Base-by-base conservation (phyloP, 495 filamentous ascomycete genomes). In the Choiromyces venosus region DNA sequence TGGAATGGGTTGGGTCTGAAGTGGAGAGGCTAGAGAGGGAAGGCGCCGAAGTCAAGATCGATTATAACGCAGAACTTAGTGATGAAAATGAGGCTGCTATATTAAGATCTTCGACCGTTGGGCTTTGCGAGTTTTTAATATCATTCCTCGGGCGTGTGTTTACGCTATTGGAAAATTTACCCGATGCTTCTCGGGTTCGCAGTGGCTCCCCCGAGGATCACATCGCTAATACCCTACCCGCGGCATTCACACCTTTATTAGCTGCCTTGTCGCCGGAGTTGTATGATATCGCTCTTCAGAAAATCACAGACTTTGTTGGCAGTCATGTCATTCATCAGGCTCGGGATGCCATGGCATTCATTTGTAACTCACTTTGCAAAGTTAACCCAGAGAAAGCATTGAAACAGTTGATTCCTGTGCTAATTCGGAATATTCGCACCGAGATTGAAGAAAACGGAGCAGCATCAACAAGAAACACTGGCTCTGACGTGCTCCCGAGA, bases 361-460 rank as follows among this genome's bases (percentile, higher is more conserved):
- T 97, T 61, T 96, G 93, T 86, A 98, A 97, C 81, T 90, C 91
- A 0, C 85, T 98, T 29, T 96, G 94, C 87, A 98, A 98, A 83
- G 90, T 94, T 76, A 92, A 94, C 76, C 95, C 95, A 0, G 89
- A 93, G 79, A 97, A 97, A 84, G 91, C 93, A 4, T 86, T 99
- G 44, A 95, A 93, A 79, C 88, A 91, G 33, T 90, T 99, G 71
- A 87, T 98, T 37, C 95, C 95, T 0, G 91, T 96, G 83, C 84
- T 99, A 72, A 90, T 94, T 56, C 88, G 91, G 80, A 93, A 92
- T 40, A 99, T 99, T 75, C 91, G 93, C 66, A 96, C 92, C 69
- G 95, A 99, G 80, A 98, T 99, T 75, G 93, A 96, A 78, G 92
- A 97, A 80, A 98, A 97, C 78, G 92, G 93, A n/a, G 95, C 95